Evolutionary conservation across 2,329 filamentous ascomycete species (phyloP), one percentile per base, ranked within the genome.

Genomic region (Aureobasidium lini): DNA sequence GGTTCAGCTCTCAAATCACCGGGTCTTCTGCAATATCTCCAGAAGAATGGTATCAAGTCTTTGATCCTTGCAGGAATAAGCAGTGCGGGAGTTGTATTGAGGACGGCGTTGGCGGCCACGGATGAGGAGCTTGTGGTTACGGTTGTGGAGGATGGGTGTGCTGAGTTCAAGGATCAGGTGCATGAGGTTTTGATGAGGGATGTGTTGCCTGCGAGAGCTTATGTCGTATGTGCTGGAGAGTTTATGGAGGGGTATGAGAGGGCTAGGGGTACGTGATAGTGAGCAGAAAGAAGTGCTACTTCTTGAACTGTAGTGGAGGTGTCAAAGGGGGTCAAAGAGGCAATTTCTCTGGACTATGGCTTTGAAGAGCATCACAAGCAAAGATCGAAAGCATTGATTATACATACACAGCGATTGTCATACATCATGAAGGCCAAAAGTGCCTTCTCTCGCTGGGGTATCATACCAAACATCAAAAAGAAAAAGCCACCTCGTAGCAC

Each of bases 1-100:
- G 63, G 70, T 36, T 69, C 67, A 40, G 68, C 66, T 31, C 62
- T 71, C 10, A 66, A 65, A 44, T 70, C 68, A 4, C 62, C 62
- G 4, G 68, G 67, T 15, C 37, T 69, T 31, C 15, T 50, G n/a
- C 67, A 66, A 8, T 62, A 49, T 44, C 54, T 70, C 50, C 18
- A 56, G 16, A 49, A 64, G 48, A 66, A 64, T 31, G 64, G 60
- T 3, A 65, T 68, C 31, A 65, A 62, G 62, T 64, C 59, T 16
- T 58, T 68, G 16, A 43, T 67, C 32, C 23, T 68, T 46, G 49
- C 62, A 61, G 65, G 64, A 28, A 44, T 66, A 48, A 53, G 49
- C 36, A 40, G 34, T 10, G 40, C 49, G 5, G 49, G 49, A 29
- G 40, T 34, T 29, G 34, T 42, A 7, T 5, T 40, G 36, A 42